Evolutionary conservation across 1,139 yeast genomes (phyloP).

Genomic region (Kluyveromyces sp.): DNA sequence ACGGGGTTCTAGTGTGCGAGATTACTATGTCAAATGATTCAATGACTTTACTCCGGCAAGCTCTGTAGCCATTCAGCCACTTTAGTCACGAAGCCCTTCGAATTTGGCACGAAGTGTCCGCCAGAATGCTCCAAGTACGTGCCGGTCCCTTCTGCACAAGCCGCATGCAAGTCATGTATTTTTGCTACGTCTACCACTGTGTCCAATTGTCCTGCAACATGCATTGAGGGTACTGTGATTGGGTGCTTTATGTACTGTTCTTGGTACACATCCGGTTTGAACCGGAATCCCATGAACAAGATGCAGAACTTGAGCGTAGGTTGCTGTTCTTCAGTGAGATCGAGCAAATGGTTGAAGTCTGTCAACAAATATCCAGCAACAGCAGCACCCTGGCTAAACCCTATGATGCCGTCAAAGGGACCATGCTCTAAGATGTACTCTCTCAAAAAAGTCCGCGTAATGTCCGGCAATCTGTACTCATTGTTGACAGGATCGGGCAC

Average conservation of each 20-base stretch:
- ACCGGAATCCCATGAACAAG: slow-evolving; percentile 68
- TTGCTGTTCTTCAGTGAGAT: slow-evolving; percentile 27
- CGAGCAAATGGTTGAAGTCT: slow-evolving; percentile 32
- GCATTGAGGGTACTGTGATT: slow-evolving; percentile 54
- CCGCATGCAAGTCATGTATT: slow-evolving; percentile 48
- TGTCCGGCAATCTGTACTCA: slow-evolving; percentile 7
- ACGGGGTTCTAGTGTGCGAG: background rate
- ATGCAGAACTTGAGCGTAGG: slow-evolving; percentile 60
- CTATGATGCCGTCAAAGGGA: slow-evolving; percentile 79
- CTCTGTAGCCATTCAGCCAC: slow-evolving; percentile 47
- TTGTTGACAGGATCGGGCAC: slow-evolving; percentile 18
- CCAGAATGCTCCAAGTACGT: slow-evolving; percentile 66
- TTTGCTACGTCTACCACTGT: slow-evolving; percentile 79
- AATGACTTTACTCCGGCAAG: slow-evolving; percentile 5
- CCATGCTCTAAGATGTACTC: slow-evolving; percentile 43
- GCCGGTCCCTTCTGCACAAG: slow-evolving; percentile 40
- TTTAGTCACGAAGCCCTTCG: slow-evolving; percentile 50
- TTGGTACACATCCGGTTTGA: slow-evolving; percentile 48
- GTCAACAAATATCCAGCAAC: slow-evolving; percentile 53
- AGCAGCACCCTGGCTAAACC: slow-evolving; percentile 93
- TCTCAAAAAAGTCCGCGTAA: slow-evolving; percentile 11
- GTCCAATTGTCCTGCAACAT: slow-evolving; percentile 80
- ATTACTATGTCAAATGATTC: background rate
- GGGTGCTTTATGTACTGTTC: slow-evolving; percentile 37
- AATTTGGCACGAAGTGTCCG: slow-evolving; percentile 81